Conservation (phyloP, 1,284 basidiomycete genomes). For the Apiotrichum montevideense region DNA sequence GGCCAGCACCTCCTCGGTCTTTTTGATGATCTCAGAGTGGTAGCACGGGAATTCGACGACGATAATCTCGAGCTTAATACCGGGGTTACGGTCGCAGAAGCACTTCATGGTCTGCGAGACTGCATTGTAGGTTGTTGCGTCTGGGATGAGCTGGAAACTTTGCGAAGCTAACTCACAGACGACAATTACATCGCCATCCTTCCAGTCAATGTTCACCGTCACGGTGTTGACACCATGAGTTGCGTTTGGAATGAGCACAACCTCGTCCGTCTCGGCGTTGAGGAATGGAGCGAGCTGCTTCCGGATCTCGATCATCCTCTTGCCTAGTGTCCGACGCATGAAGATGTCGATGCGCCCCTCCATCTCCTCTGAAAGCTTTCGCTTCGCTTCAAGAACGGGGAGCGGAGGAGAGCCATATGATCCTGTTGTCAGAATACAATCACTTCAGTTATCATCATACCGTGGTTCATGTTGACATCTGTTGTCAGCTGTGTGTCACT, state of each 20-base stretch:
- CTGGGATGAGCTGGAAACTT: conserved; percentile 43
- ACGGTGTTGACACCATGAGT: conserved; percentile 64
- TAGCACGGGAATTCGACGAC: conserved; percentile 59
- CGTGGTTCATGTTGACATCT: conserved; percentile 62
- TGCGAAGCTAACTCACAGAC: conserved; percentile 43
- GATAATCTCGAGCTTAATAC: conserved; percentile 55
- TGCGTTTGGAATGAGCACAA: conserved; percentile 60
- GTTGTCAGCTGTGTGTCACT: conserved; percentile 18
- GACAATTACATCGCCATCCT: conserved; percentile 53
- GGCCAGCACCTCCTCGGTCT: conserved; percentile 51
- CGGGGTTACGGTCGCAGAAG: conserved; percentile 56
- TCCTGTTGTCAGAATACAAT: conserved; percentile 47
- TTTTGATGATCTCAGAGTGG: conserved; percentile 55
- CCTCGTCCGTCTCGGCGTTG: conserved; percentile 57
- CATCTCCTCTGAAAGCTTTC: conserved; percentile 50
- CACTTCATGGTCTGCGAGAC: conserved; percentile 57
- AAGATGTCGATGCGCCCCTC: conserved; percentile 64
- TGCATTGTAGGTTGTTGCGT: conserved; percentile 62
- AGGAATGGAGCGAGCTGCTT: conserved; percentile 57
- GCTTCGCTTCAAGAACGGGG: conserved; percentile 55
- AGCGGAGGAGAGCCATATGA: conserved; percentile 63
- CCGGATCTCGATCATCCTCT: conserved; percentile 50
- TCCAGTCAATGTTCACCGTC: conserved; percentile 58
- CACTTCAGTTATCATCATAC: conserved; percentile 42
- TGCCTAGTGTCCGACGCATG: conserved; percentile 50